Conservation (phyloP, 495 filamentous ascomycete species). For the Daldinia loculata region DNA sequence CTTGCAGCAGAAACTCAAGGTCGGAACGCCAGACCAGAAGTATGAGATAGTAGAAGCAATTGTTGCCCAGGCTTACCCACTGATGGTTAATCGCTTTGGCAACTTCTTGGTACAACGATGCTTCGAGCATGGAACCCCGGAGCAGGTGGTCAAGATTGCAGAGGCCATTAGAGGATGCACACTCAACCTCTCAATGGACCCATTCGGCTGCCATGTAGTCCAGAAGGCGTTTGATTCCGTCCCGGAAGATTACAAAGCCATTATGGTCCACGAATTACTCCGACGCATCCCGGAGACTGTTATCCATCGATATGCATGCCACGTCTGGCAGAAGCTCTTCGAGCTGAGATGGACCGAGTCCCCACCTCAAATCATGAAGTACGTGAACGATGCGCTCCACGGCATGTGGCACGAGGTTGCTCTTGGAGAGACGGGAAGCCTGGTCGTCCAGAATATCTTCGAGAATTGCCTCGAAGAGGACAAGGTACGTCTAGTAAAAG, state of each 20-base stretch:
- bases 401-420: constrained; percentile 99
- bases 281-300: constrained; percentile 97
- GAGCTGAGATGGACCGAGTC: constrained; percentile 94
- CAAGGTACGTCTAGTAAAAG: constrained; percentile 69
- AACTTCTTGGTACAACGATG: constrained; percentile 98
- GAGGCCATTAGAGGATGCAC: constrained; percentile 95
- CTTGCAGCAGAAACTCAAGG: constrained; percentile 97
- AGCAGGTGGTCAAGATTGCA: constrained; percentile 94
- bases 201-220: constrained; percentile 97
- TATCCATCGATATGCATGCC: constrained; percentile 96
- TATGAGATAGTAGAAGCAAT: constrained; percentile 97
- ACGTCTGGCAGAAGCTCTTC: constrained; percentile 99
- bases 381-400: constrained; percentile 92
- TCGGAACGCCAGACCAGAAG: constrained; percentile 93
- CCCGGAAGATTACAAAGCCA: constrained; percentile 95
- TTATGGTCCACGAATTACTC: constrained; percentile 96
- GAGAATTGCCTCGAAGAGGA: constrained; percentile 99
- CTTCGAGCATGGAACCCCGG: constrained; percentile 96
- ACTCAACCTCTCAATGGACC: constrained; percentile 93
- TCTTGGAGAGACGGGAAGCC: constrained; percentile 92
- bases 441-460: constrained; percentile 99
- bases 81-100: constrained; percentile 98
- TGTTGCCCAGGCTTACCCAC: constrained; percentile 90
- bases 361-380: constrained; percentile 97
- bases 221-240: constrained; percentile 99